phyloP scores from a whole-genome alignment of 2,329 filamentous ascomycete species.

The Diaporthe longicolla region DNA sequence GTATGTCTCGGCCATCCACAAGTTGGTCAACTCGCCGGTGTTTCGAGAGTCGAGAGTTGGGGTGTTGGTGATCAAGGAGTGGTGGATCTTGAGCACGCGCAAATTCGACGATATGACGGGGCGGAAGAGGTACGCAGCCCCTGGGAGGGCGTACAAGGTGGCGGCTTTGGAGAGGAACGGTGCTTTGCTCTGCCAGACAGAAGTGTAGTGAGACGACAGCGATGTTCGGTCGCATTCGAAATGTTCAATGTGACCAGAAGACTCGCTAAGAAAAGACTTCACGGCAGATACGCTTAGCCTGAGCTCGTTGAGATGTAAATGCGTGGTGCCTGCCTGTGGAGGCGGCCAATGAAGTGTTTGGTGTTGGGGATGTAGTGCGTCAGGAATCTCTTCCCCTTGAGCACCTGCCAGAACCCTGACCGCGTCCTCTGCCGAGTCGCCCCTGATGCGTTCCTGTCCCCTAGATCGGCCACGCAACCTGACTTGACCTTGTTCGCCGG shows the following conservation, averaged over 20 bases:
- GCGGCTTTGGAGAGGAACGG: slow-evolving; percentile 50
- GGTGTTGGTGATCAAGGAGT: slow-evolving; percentile 71
- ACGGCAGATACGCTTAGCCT: slow-evolving; percentile 61
- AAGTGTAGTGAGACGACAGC: slow-evolving; percentile 50
- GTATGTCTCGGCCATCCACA: slow-evolving; percentile 61
- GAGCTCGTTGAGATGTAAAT: slow-evolving; percentile 68
- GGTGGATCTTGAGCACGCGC: slow-evolving; percentile 67
- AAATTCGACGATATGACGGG: slow-evolving; percentile 69
- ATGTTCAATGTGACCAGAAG: slow-evolving; percentile 63
- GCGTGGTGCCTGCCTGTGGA: slow-evolving; percentile 60
- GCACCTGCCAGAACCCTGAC: slow-evolving; percentile 35
- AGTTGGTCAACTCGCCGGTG: slow-evolving; percentile 53
- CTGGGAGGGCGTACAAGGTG: slow-evolving; percentile 60
- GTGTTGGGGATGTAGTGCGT: slow-evolving; percentile 28
- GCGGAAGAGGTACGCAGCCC: slow-evolving; percentile 63
- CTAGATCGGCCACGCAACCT: slow-evolving; percentile 12
- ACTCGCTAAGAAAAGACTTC: slow-evolving; percentile 58
- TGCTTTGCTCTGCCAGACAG: slow-evolving; percentile 35
- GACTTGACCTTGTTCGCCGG: neutral
- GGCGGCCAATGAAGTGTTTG: slow-evolving; percentile 25
- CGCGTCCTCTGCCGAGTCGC: slow-evolving; percentile 35
- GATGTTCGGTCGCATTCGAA: slow-evolving; percentile 63
- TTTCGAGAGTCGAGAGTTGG: slow-evolving; percentile 59
- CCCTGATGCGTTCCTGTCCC: slow-evolving; percentile 33
- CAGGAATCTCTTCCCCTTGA: slow-evolving; percentile 22